Percentiles rank a stretch among this genome's conserved stretches.
phyloP scores from a whole-genome alignment of 495 filamentous ascomycete genomes.

The Acidomyces sp. region DNA sequence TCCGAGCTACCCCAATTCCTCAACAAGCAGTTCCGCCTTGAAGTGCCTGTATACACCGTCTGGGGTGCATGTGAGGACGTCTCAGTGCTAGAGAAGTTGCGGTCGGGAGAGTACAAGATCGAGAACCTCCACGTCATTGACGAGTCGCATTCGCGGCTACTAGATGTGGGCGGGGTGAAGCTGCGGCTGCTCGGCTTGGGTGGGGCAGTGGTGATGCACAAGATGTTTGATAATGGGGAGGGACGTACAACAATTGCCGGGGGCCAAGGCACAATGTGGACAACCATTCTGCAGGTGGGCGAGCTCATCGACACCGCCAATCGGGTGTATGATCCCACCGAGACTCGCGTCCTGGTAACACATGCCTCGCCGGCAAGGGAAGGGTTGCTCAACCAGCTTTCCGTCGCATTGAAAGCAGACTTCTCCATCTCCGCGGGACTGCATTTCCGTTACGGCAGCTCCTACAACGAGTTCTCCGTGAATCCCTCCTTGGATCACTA shows the following conservation, averaged over 20 bases:
- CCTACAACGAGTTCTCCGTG: conserved; percentile 99
- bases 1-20: conserved; percentile 92
- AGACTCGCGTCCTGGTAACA: conserved; percentile 95
- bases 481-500: conserved; percentile 98
- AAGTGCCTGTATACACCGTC: conserved; percentile 95
- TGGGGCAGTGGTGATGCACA: conserved; percentile 98
- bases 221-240: conserved; percentile 98
- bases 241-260: conserved; percentile 96
- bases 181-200: conserved; percentile 87
- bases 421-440: conserved; percentile 96
- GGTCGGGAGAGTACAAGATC: conserved; percentile 95
- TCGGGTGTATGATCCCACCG: conserved; percentile 93
- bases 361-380: conserved; percentile 95
- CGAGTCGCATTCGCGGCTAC: conserved; percentile 83
- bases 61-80: conserved; percentile 99
- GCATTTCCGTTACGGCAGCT: conserved; percentile 97
- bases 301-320: conserved; percentile 97
- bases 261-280: conserved; percentile 99
- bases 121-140: conserved; percentile 97
- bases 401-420: conserved; percentile 93
- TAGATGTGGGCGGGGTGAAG: conserved; percentile 93
- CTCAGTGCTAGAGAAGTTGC: conserved; percentile 92
- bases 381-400: conserved; percentile 93
- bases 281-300: conserved; percentile 94
- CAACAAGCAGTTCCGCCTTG: conserved; percentile 71